Base-by-base conservation (phyloP, 225 moss, liverwort and hornwort genomes). In the Polytrichum commune region DNA sequence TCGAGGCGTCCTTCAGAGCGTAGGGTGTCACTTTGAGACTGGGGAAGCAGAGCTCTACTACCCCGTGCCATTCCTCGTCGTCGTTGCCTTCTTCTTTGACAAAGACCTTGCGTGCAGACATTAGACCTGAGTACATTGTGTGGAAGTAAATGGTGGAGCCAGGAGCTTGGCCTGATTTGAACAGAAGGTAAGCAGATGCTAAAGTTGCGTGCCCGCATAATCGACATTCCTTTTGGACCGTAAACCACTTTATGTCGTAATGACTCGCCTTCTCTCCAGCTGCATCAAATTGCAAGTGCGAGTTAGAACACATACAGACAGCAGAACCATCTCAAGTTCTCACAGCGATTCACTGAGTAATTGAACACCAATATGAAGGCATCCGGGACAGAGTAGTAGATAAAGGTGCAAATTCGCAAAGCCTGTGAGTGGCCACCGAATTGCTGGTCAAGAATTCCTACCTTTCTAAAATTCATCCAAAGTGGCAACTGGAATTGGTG, bases 131-230 rank as follows among this genome's bases (percentile, higher is more conserved):
- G 54, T 30, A 32, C 62, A 33, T 67, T 55, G 76, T 65, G 79
- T 83, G 80, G 70, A 85, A 86, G 54, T 61, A 8, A 29, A 81
- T 79, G 25, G 38, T 38, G 27, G 76, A 30, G 9, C 83, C 68
- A 6, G 23, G 0, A 19, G 70, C 73, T 7, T 75, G 30, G 27
- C 56, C 67, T 28, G 85, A 64, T 28, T 74, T 64, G 60, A 86
- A 86, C 55, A 89, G 58, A 20, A 86, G 72, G 71, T 81, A 75
- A 18, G 85, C 75, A 5, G 85, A 78, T 62, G 89, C 89, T 27
- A 86, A 60, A 5, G 81, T 81, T 20, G 74, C 85, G 67, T 89
- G 89, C 22, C 89, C 89, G 53, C 85, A 89, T 1, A 89, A 54
- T 2, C 67, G 27, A 6, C 81, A 76, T 69, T 89, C 83, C 1